Conservation (phyloP, 2,329 filamentous ascomycete genomes). For the Monilinia laxa region DNA sequence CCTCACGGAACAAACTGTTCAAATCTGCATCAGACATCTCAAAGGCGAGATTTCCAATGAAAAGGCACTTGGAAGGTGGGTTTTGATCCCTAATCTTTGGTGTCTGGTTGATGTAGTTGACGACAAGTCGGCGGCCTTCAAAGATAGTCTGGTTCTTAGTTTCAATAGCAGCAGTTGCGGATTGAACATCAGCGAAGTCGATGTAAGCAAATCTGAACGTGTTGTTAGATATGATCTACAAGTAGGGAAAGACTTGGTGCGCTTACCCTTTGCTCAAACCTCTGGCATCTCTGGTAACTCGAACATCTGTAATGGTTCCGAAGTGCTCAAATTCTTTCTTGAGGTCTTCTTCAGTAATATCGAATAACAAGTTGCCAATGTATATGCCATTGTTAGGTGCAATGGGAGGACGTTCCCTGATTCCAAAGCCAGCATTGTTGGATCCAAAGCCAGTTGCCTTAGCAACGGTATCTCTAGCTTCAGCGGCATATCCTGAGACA, state of each 20-base stretch:
- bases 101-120: slow-evolving; percentile 52
- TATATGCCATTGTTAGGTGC: slow-evolving; percentile 48
- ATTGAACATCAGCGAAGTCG: slow-evolving; percentile 53
- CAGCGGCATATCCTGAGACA: slow-evolving; percentile 15
- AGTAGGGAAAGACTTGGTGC: slow-evolving; percentile 13
- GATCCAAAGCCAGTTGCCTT: slow-evolving; percentile 23
- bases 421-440: not conserved
- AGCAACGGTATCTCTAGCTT: slow-evolving; percentile 24
- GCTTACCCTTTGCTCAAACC: slow-evolving; percentile 69
- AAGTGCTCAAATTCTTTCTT: slow-evolving; percentile 57
- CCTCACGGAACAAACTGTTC: slow-evolving; percentile 70
- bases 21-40: slow-evolving; percentile 83
- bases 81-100: slow-evolving; percentile 35
- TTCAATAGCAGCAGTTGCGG: slow-evolving; percentile 56
- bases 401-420: not conserved
- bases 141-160: slow-evolving; percentile 59
- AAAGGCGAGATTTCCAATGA: slow-evolving; percentile 83
- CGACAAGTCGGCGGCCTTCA: slow-evolving; percentile 62
- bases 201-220: slow-evolving; percentile 63
- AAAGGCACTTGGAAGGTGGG: slow-evolving; percentile 65
- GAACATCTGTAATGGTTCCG: slow-evolving; percentile 54
- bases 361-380: slow-evolving; percentile 69
- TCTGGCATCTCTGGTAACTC: slow-evolving; percentile 58
- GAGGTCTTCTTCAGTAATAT: slow-evolving; percentile 60
- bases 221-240: slow-evolving; percentile 7